A percentile compares a stretch with the other conserved stretches of the same genome.
phyloP scores from a whole-genome alignment of 306 rosid species.

The Glycine soja region DNA sequence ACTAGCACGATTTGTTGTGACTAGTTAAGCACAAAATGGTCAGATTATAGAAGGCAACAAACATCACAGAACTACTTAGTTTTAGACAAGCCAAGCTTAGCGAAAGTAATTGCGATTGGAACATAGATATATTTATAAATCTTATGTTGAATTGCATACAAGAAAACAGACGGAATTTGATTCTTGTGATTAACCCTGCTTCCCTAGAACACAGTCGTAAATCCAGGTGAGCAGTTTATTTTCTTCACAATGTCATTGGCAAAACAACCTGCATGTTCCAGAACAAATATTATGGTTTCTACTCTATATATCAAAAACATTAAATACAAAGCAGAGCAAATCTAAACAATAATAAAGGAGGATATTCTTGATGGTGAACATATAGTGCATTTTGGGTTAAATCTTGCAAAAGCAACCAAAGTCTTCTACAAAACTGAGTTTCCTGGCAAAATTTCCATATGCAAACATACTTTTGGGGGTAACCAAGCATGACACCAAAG shows the following conservation, averaged over 20 bases:
- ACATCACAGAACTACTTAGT: neutral
- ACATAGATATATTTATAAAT: constrained; percentile 16
- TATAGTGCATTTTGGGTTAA: no score
- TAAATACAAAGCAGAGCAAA: constrained; percentile 1
- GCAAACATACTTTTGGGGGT: no score
- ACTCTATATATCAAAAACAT: neutral
- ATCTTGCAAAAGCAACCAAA: no score
- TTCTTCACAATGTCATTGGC: constrained; percentile 28
- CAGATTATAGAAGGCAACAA: no score
- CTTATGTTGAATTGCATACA: constrained; percentile 37
- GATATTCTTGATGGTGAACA: neutral
- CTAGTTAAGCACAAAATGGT: neutral
- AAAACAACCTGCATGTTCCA: constrained; percentile 44
- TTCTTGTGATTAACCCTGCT: neutral
- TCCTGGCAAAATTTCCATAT: no score
- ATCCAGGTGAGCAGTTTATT: constrained; percentile 41
- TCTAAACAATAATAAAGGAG: neutral
- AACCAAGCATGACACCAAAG: no score
- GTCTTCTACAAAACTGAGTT: no score
- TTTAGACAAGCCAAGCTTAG: constrained; percentile 6
- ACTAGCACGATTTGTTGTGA: constrained; percentile 1
- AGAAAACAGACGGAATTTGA: constrained; percentile 31
- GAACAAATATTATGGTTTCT: constrained; percentile 7
- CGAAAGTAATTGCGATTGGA: constrained; percentile 2
- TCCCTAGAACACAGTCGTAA: constrained; percentile 20